Base-by-base conservation (phyloP, 805 yeast species). In the Monosporozyma servazzii region DNA sequence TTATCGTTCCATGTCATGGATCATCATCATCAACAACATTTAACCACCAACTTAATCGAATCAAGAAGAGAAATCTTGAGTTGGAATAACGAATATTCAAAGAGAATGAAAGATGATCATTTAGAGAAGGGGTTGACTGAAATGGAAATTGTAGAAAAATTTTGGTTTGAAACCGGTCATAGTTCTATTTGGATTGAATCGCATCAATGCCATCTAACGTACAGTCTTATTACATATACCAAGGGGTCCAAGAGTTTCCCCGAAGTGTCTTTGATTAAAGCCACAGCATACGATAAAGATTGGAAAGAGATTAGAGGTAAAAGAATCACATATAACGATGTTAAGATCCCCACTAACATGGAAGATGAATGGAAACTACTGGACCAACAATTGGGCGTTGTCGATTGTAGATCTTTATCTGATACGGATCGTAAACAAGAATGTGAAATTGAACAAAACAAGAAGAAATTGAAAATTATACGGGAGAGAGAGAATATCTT, bases 201-300 rank as follows among this genome's bases (percentile, higher is more conserved):
- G 46, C 75, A 75, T 54, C 74, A 76, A 17, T 71, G 75, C 11
- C 79, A 77, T 61, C 61, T 73, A 54, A 66, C 74, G 66, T 73
- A 73, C 17, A 36, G 42, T 70, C 75, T 79, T 50, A 56, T 75
- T 21, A 58, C 69, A 13, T 76, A 74, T 57, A 57, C 65, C 10
- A 29, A 21, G 23, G 21, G 36, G 17, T 17, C 31, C n/a, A 45
- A 18, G 30, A 31, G 15, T 65, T 59, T 49, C 60, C 61, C 45
- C 13, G 31, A 37, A 5, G 37, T 71, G 18, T 72, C 77, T 5
- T 66, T 75, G 31, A 55, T 73, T 4, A 69, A 20, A 9, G 53
- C 49, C 8, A 54, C 50, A 33, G 52, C 55, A 5, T 54, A 45
- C 21, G 57, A 54, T 50, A 54, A 48, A 44, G 37, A 54, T 30